Percentiles rank a stretch among this genome's conserved stretches.
phyloP scores from a whole-genome alignment of 2,329 filamentous ascomycete species.

The Cyanodermella asteris region DNA sequence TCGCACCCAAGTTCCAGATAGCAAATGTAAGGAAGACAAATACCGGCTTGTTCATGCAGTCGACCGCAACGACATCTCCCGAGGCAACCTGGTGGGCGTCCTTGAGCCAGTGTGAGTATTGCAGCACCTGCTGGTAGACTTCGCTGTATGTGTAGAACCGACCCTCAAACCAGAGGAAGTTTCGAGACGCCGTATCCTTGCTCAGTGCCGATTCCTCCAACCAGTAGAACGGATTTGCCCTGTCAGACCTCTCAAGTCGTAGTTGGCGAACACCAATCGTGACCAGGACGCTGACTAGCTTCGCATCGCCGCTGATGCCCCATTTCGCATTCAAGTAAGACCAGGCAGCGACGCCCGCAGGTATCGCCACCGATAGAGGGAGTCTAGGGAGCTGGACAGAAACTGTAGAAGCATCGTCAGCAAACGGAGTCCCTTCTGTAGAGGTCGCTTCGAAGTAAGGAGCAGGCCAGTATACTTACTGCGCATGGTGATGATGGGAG shows the following conservation, averaged over 20 bases:
- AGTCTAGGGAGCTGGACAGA: conserved; percentile 14
- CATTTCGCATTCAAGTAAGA: conserved; percentile 59
- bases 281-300: conserved; percentile 33
- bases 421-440: too few relatives aligned
- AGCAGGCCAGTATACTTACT: too few relatives aligned
- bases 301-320: conserved; percentile 42
- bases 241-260: conserved; percentile 33
- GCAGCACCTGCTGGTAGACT: conserved; percentile 46
- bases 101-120: conserved; percentile 57
- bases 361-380: conserved; percentile 4
- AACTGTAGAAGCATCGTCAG: too few relatives aligned
- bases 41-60: conserved; percentile 61
- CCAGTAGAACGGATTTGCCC: conserved; percentile 50
- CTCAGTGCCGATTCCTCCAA: conserved; percentile 45
- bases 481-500: too few relatives aligned
- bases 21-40: conserved; percentile 58
- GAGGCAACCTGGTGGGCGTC: conserved; percentile 39
- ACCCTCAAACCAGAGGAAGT: conserved; percentile 48
- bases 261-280: conserved; percentile 22
- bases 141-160: conserved; percentile 52
- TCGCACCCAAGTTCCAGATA: conserved; percentile 63
- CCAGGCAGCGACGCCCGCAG: too few relatives aligned
- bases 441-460: too few relatives aligned
- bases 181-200: conserved; percentile 25
- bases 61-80: conserved; percentile 56